Evolutionary conservation across 495 filamentous ascomycete genomes (phyloP), one percentile per base, ranked within the genome.

Genomic region (Hypomontagnella submonticulosa): DNA sequence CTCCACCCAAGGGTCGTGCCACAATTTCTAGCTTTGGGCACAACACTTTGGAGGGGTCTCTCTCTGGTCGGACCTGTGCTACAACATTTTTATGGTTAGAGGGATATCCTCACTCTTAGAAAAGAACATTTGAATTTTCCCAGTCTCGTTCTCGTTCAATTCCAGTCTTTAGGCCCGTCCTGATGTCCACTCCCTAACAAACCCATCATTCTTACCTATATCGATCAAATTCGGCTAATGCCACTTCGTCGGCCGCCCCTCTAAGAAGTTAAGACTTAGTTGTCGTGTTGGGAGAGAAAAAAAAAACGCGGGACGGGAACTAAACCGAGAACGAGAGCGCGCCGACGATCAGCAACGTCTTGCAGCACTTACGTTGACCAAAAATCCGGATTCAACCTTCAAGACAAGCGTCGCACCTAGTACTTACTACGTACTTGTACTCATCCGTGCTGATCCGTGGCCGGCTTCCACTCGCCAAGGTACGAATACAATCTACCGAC

Each of bases 1-100:
- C 60, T 63, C 66, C 59, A 63, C 66, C 16, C 44, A 49, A 66
- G 56, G 56, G 66, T 69, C 60, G 66, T 64, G 54, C 65, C 65
- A 68, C 59, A 54, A 16, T 36, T 57, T 41, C 52, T 57, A 66
- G 32, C 47, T 18, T 66, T 66, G 44, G 63, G 63, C 50, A 41
- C 51, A 37, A 48, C 27, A 42, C 23, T 53, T 57, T 64, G 60
- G 60, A 64, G 66, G 66, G 66, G 60, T 56, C 6, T 15, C 11
- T 43, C 40, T 38, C 30, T 10, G 23, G 38, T 60, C 59, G 59
- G 38, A 59, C 59, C 33, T 60, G 60, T 64, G 23, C 23, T 27
- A 52, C 50, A 56, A 42, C 55, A 49, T 43, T 56, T 64, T 63
- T 62, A 23, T 54, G 49, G 10, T 38, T 34, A 54, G 13, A 32